These are phyloP conservation scores for Mentha longifolia DNA, from an alignment of 257 asterid genomes.

Conservation along the genomic window DNA sequence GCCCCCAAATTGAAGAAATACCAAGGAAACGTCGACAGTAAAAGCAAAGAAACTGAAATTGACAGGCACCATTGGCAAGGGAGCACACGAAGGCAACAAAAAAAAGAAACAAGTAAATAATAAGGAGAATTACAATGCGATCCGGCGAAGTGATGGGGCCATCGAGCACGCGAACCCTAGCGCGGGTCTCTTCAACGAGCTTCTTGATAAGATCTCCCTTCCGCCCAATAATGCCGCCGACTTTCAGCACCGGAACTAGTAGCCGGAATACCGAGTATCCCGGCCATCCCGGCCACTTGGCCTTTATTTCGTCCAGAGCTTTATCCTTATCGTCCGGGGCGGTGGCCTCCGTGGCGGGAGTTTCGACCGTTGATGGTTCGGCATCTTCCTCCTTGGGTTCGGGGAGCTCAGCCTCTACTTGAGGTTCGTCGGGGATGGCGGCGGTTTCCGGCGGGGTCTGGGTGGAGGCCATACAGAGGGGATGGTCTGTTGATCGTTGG, in stretches of 20 bases:
- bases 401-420: constrained; percentile 25
- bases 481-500: neutral
- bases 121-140: constrained; percentile 62
- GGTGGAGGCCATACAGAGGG: constrained; percentile 34
- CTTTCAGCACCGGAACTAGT: constrained; percentile 75
- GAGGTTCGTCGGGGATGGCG: constrained; percentile 31
- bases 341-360: constrained; percentile 30
- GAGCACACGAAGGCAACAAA: neutral
- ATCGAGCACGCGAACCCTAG: constrained; percentile 75
- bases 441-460: constrained; percentile 32
- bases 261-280: constrained; percentile 73
- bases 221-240: constrained; percentile 87
- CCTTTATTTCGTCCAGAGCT: constrained; percentile 39
- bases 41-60: constrained; percentile 5
- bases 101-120: neutral
- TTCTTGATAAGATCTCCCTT: constrained; percentile 85
- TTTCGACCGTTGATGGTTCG: constrained; percentile 10
- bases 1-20: neutral
- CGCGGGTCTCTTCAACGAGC: constrained; percentile 83
- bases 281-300: constrained; percentile 94
- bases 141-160: constrained; percentile 68
- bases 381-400: constrained; percentile 4
- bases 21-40: neutral
- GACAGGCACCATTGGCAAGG: neutral
- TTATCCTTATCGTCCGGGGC: constrained; percentile 36